These are phyloP conservation scores for Debaryomyces castellii DNA, from an alignment of 805 yeast genomes.

Conservation along the genomic window DNA sequence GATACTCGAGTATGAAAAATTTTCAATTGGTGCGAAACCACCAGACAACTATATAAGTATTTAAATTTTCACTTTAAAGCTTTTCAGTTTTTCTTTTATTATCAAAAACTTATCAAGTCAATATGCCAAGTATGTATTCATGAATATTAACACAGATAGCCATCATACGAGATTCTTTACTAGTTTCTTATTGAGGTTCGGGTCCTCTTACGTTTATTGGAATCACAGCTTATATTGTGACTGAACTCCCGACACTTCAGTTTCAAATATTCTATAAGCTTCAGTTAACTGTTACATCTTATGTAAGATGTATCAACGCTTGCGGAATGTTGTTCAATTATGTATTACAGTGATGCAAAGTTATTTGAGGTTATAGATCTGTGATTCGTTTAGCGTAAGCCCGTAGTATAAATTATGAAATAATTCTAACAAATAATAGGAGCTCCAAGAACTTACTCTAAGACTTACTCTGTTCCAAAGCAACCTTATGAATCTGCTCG, in stretches of 20 bases:
- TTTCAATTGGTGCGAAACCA: neutral
- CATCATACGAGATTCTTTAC: neutral
- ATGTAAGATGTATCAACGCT: no score
- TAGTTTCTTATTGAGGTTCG: slow-evolving; percentile 53
- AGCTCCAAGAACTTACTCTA: slow-evolving; percentile 99
- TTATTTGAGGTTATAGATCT: neutral
- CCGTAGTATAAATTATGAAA: neutral
- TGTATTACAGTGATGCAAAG: neutral
- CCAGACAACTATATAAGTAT: neutral
- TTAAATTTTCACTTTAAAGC: neutral
- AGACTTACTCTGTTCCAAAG: slow-evolving; percentile 99
- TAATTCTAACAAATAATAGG: slow-evolving; percentile 47
- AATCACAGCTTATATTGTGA: slow-evolving; percentile 40
- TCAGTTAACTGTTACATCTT: neutral
- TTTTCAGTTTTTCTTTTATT: slow-evolving; percentile 9
- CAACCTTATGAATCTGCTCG: slow-evolving; percentile 99
- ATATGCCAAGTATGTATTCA: slow-evolving; percentile 62
- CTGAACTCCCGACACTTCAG: slow-evolving; percentile 92
- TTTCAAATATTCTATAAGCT: slow-evolving; percentile 28
- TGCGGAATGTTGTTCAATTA: neutral
- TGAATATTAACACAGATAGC: neutral
- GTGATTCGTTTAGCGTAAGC: neutral
- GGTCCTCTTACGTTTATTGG: slow-evolving; percentile 53
- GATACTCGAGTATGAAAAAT: neutral
- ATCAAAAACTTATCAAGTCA: slow-evolving; percentile 25